Evolutionary conservation across 2,329 filamentous ascomycete species (phyloP).

Genomic region (Arthrobotrys iridis): DNA sequence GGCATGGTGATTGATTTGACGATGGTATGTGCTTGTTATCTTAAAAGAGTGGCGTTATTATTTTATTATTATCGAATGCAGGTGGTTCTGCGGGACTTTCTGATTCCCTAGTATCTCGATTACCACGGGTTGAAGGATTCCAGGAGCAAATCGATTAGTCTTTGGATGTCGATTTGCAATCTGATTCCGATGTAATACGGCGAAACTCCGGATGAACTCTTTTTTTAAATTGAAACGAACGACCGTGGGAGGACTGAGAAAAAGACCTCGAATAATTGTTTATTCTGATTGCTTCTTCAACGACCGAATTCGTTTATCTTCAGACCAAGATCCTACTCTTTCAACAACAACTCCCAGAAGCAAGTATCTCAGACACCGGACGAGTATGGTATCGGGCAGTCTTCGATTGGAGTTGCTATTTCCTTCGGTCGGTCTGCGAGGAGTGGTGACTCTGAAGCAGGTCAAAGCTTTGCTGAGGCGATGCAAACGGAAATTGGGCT

Average conservation of each 20-base stretch:
- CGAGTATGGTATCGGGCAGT: background rate
- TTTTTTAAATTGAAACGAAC: slow-evolving; percentile 4
- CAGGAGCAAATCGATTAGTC: background rate
- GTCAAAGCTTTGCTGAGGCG: slow-evolving; percentile 1
- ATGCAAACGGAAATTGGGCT: slow-evolving; percentile 38
- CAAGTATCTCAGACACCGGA: background rate
- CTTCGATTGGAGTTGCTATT: slow-evolving; percentile 21
- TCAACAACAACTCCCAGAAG: background rate
- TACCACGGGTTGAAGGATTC: background rate
- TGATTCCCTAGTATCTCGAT: background rate
- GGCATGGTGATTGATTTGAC: slow-evolving; percentile 28
- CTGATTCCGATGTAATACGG: slow-evolving; percentile 20
- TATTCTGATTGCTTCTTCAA: background rate
- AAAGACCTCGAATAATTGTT: slow-evolving; percentile 1
- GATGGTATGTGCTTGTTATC: background rate
- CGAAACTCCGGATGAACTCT: slow-evolving; percentile 44
- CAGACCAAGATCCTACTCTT: background rate
- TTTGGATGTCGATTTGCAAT: slow-evolving; percentile 5
- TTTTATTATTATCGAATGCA: slow-evolving; percentile 12
- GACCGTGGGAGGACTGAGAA: slow-evolving; percentile 29
- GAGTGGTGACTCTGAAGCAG: background rate
- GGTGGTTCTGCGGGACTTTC: slow-evolving; percentile 45
- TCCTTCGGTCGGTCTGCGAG: slow-evolving; percentile 39
- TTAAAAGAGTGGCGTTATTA: slow-evolving; percentile 9
- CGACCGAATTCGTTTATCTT: background rate